These are phyloP conservation scores for Vanderwaltozyma tropicalis DNA, from an alignment of 805 yeast species.

Conservation along the genomic window DNA sequence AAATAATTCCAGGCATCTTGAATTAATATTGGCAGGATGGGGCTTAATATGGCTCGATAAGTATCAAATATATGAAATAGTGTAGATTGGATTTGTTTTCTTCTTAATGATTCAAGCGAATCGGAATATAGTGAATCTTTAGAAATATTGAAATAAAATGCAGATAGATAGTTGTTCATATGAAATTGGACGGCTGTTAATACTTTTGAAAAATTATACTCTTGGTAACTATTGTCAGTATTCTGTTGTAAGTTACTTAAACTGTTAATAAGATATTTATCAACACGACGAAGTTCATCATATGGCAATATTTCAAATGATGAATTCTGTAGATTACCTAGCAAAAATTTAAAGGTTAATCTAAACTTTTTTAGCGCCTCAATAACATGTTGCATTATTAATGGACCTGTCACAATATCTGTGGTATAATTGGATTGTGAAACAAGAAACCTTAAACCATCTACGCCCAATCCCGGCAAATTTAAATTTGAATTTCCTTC, in stretches of 20 bases:
- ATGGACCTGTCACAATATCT: conserved; percentile 68
- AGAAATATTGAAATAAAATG: conserved; percentile 75
- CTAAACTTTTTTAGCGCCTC: conserved; percentile 76
- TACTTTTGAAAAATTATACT: conserved; percentile 58
- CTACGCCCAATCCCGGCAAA: conserved; percentile 68
- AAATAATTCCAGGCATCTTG: conserved; percentile 79
- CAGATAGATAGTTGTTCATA: conserved; percentile 64
- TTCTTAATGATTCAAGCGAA: conserved; percentile 28
- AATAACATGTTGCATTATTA: conserved; percentile 61
- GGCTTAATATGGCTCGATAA: conserved; percentile 61
- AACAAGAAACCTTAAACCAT: conserved; percentile 83
- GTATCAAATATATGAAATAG: conserved; percentile 47
- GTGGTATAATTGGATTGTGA: conserved; percentile 80
- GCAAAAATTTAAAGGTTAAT: conserved; percentile 65
- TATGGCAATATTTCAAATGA: conserved; percentile 29
- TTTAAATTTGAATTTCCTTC: conserved; percentile 42
- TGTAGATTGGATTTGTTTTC: conserved; percentile 48
- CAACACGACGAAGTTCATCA: conserved; percentile 38
- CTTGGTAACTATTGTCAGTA: conserved; percentile 38
- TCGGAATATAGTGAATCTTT: conserved; percentile 84
- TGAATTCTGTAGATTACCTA: conserved; percentile 61
- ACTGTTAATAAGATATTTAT: conserved; percentile 51
- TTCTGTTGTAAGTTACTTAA: conserved; percentile 37
- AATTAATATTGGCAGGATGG: conserved; percentile 71
- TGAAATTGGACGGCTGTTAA: conserved; percentile 60